Percentiles rank a stretch among this genome's conserved stretches.
Evolutionary conservation across 352 stramenopile species (phyloP).

Genomic region (Halophytophthora batemanensis): DNA sequence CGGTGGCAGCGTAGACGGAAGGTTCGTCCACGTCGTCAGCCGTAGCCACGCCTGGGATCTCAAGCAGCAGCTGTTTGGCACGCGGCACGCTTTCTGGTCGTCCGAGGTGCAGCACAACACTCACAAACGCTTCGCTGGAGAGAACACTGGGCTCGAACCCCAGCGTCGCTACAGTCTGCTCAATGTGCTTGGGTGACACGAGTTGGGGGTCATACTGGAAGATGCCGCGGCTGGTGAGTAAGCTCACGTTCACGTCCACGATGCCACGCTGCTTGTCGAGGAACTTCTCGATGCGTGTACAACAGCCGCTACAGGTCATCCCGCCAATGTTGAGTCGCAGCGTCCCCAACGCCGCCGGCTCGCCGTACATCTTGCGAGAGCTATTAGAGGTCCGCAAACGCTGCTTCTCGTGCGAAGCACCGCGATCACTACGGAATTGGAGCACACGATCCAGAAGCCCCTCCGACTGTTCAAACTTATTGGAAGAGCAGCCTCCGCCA

Average conservation of each 20-base stretch:
- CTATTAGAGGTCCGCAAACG: constrained; percentile 5
- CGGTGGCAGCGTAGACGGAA: neutral
- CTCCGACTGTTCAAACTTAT: constrained; percentile 13
- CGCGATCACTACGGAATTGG: constrained; percentile 34
- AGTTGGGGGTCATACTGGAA: constrained; percentile 45
- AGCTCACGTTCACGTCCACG: constrained; percentile 53
- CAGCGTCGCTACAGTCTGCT: constrained; percentile 52
- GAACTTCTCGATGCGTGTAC: constrained; percentile 79
- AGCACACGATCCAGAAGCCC: constrained; percentile 42
- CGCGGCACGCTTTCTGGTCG: constrained; percentile 15
- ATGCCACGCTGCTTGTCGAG: constrained; percentile 55
- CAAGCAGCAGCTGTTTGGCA: constrained; percentile 23
- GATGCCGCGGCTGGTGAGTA: constrained; percentile 54
- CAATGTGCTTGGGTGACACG: constrained; percentile 56
- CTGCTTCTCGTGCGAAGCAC: constrained; percentile 24
- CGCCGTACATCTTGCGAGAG: constrained; percentile 10
- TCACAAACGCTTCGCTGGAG: constrained; percentile 46
- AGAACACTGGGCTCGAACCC: constrained; percentile 69
- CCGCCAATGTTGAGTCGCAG: constrained; percentile 63
- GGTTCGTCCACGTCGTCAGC: constrained; percentile 22
- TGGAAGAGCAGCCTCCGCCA: constrained; percentile 13
- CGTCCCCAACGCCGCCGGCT: constrained; percentile 16
- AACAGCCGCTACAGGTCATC: constrained; percentile 88
- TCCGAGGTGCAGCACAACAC: constrained; percentile 50
- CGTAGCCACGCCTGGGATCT: constrained; percentile 35